Evolutionary conservation across 768 basidiomycete genomes (phyloP).

Genomic region (Pisolithus tinctorius): DNA sequence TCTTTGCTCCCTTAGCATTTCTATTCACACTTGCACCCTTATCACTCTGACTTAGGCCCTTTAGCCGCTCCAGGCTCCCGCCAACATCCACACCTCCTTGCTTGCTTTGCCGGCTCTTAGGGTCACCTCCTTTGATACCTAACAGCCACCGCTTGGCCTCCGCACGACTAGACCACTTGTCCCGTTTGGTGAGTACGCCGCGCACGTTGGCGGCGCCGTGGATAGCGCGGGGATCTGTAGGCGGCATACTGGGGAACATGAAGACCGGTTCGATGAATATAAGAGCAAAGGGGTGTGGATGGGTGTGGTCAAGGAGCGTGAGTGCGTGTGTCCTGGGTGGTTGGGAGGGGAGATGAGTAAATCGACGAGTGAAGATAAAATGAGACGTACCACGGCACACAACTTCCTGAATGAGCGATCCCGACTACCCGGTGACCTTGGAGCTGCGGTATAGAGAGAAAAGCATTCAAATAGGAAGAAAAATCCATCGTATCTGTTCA

Average conservation of each 20-base stretch:
- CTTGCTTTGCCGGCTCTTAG: too few species aligned
- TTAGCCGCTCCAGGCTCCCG: too few species aligned
- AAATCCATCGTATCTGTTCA: conserved; percentile 17
- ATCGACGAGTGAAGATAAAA: not conserved
- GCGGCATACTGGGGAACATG: conserved; percentile 25
- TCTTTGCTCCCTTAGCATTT: conserved; percentile 4
- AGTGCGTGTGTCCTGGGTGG: conserved; percentile 13
- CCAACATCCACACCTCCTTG: too few species aligned
- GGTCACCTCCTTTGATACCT: not conserved
- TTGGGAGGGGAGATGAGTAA: not conserved
- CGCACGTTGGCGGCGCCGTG: conserved; percentile 27
- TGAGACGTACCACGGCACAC: conserved; percentile 17
- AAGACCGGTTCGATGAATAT: conserved; percentile 25
- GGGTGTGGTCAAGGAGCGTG: conserved; percentile 8
- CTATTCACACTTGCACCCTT: not conserved
- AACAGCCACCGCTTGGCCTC: conserved; percentile 15
- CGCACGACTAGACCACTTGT: conserved; percentile 19
- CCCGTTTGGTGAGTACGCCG: conserved; percentile 19
- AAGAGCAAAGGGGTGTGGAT: conserved; percentile 9
- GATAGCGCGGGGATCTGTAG: conserved; percentile 19
- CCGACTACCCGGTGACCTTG: conserved; percentile 17
- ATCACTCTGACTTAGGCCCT: not conserved
- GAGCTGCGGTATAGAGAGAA: conserved; percentile 19
- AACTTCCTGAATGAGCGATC: conserved; percentile 24
- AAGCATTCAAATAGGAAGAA: conserved; percentile 18